Evolutionary conservation across 257 asterid genomes (phyloP), one percentile per base, ranked within the genome.

Genomic region (Solanum paucissectum): DNA sequence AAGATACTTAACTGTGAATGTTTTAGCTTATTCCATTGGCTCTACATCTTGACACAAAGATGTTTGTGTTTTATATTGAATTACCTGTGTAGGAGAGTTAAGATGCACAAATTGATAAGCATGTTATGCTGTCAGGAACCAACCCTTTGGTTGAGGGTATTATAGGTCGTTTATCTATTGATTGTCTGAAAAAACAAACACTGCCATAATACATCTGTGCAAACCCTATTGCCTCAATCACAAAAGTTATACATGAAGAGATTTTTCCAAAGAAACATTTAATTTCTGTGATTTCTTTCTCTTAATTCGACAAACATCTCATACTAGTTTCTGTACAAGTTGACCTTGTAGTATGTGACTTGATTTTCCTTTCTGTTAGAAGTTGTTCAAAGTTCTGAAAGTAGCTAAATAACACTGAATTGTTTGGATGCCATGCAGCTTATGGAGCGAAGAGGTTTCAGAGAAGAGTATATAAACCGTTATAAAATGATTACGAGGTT

Each of bases 401-500:
- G 75, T 86, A 69, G 88, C 52, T 74, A 16, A 87, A 44, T 18
- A 38, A 29, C 84, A 42, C 52, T 87, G 46, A 27, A 25, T 71
- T 60, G 83, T 33, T 91, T 87, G 69, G 32, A 18, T 84, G 86
- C 73, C 90, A 87, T 89, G 64, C 90, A 97, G 99, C 99, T 97
- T 85, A 95, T 97, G 99, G 98, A 97, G 94, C 93, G 98, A 62
- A 96, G 98, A 74, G 99, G 99, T 83, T 97, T 94, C 77, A 98
- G 98, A 83, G 93, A 94, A 90, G 99, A 97, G 91, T 97, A 94
- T 91, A 97, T 96, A 90, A 97, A 90, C 91, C 95, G 99, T 88
- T 97, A 96, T 90, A 96, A 94, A 91, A 97, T 97, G 99, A 97
- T 97, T 98, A 96, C 99, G 36, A 94, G 98, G 99, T 96, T 34